Base-by-base conservation (phyloP, 768 basidiomycete genomes). In the Tulasnella sp. region DNA sequence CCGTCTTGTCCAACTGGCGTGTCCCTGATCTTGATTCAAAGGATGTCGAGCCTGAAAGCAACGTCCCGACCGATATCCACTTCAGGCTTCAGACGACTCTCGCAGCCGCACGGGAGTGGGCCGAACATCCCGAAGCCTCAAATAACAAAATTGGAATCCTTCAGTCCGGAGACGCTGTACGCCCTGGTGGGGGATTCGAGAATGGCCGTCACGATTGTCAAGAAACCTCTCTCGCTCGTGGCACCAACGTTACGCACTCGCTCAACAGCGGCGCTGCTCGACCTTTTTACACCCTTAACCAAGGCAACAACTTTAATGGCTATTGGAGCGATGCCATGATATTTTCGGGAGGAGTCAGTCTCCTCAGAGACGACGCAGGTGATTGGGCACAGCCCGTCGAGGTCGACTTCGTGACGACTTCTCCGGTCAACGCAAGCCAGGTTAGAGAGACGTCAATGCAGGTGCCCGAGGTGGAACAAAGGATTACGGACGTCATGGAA, bases 251-350 rank as follows among this genome's bases (percentile, higher is more conserved):
- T 11, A 92, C 90, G 80, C 85, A 88, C 0, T 87, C 90, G 7
- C 90, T 94, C 76, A 86, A 86, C 82, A 88, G 90, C 13, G 82
- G 83, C 23, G 85, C 85, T 7, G 90, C 89, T 0, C 84, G 88
- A 69, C 85, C 87, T 48, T 94, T 92, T 84, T 92, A 94, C 82
- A 83, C 83, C 3, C 82, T 89, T 32, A 92, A 94, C 82, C 29
- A 72, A 37, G 71, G n/a, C 11, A 80, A 82, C 82, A 10, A 85
- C 15, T 75, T 42, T 23, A 73, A 86, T 9, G 90, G 90, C 0
- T 91, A 88, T 82, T 93, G 93, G 82, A 87, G 91, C n/a, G 90
- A 94, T 82, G 89, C 91, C 29, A 93, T 94, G 89, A 86, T 94
- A 37, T 92, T 90, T 81, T 91, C 91, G 18, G 91, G 92, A 0